phyloP scores from a whole-genome alignment of 345 rosid species.

The Balakata baccata region DNA sequence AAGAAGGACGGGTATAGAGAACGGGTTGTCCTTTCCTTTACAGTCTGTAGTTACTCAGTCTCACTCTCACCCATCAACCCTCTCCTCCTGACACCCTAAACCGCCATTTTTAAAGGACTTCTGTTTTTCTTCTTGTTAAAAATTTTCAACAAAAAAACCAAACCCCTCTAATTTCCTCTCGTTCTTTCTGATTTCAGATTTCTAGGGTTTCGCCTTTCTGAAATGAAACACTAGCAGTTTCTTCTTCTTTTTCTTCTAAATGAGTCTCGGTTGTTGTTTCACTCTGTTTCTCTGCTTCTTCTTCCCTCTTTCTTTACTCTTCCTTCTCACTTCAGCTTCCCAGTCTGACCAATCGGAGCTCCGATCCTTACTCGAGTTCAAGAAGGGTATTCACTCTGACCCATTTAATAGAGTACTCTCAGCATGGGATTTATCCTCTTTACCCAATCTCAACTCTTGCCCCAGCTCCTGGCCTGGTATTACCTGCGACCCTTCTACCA shows the following conservation, averaged over 20 bases:
- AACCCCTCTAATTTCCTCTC: constrained; percentile 14
- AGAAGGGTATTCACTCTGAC: constrained; percentile 67
- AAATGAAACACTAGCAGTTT: neutral
- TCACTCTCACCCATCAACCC: constrained; percentile 34
- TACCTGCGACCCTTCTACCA: constrained; percentile 46
- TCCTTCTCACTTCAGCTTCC: neutral
- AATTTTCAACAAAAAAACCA: neutral
- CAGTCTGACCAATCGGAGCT: constrained; percentile 46
- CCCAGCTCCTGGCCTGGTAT: constrained; percentile 68
- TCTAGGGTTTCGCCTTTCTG: constrained; percentile 1
- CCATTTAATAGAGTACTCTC: constrained; percentile 33
- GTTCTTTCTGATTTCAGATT: constrained; percentile 2
- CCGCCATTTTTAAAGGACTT: constrained; percentile 42
- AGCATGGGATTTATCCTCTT: constrained; percentile 43
- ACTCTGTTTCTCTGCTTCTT: neutral
- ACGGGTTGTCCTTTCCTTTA: constrained; percentile 23
- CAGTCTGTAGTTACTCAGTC: constrained; percentile 45
- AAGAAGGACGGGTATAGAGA: neutral
- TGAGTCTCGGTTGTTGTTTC: constrained; percentile 8
- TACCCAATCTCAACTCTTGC: constrained; percentile 40
- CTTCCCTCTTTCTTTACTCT: neutral
- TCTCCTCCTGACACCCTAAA: constrained; percentile 18
- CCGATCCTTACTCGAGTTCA: constrained; percentile 75
- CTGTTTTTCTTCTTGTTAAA: neutral
- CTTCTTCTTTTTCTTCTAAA: neutral